phyloP scores from a whole-genome alignment of 2,329 filamentous ascomycete genomes.

The Talaromyces sp. region DNA sequence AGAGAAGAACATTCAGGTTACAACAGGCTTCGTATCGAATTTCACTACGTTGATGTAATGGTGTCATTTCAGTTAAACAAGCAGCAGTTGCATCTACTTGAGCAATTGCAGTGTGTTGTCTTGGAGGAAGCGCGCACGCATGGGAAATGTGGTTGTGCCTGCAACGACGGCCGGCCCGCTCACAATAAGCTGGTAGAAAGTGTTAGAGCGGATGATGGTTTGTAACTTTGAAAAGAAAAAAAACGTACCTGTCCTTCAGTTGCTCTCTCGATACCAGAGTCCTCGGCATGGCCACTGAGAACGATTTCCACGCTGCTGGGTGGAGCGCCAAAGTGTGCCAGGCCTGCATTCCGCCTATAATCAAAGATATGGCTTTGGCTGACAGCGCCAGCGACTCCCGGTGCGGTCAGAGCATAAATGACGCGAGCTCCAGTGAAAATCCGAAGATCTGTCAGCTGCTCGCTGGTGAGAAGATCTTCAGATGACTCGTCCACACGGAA shows the following conservation, averaged over 20 bases:
- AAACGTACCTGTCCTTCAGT: conserved; percentile 56
- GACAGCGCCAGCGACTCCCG: conserved; percentile 83
- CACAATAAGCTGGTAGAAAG: conserved; percentile 57
- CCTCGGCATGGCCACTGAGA: conserved; percentile 41
- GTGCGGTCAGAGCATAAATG: conserved; percentile 75
- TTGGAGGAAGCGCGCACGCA: conserved; percentile 59
- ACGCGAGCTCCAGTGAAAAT: conserved; percentile 74
- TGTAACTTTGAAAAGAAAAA: background rate
- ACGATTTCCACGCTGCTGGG: conserved; percentile 73
- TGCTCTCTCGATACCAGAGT: conserved; percentile 31
- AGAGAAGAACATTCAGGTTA: background rate
- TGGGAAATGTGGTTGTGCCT: conserved; percentile 57
- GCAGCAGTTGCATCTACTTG: background rate
- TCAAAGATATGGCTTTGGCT: conserved; percentile 83
- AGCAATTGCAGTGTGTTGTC: conserved; percentile 65
- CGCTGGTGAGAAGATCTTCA: conserved; percentile 59
- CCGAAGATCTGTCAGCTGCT: conserved; percentile 71
- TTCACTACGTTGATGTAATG: background rate
- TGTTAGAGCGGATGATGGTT: conserved; percentile 9
- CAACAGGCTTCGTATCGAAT: background rate
- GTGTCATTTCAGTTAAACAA: background rate
- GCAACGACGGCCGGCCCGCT: conserved; percentile 69
- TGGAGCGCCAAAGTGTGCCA: conserved; percentile 74
- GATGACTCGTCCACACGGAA: conserved; percentile 60
- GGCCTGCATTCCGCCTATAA: conserved; percentile 55